A percentile compares a stretch with the other conserved stretches of the same genome.
phyloP scores from a whole-genome alignment of 371 early-diverging fungal genomes.

The Mucor lusitanicus region DNA sequence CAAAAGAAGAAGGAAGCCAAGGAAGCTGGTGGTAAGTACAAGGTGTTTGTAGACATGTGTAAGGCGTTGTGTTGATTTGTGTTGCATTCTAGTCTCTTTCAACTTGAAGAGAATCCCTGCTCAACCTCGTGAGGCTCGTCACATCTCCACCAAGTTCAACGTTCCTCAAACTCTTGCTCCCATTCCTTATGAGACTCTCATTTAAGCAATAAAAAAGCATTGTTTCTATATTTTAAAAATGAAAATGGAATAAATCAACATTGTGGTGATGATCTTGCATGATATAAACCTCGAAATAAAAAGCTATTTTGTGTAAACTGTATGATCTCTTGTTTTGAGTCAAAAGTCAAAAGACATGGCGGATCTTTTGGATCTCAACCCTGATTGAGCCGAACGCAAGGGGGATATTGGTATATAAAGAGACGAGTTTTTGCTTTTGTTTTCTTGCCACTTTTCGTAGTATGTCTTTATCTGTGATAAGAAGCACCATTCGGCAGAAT shows the following conservation, averaged over 20 bases:
- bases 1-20: slow-evolving; percentile 81
- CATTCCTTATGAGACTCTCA: slow-evolving; percentile 93
- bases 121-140: slow-evolving; percentile 90
- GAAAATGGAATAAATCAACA: neutral
- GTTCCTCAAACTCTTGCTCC: slow-evolving; percentile 91
- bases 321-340: neutral
- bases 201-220: slow-evolving; percentile 45
- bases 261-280: neutral
- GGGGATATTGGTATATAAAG: neutral
- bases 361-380: neutral
- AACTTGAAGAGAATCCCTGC: slow-evolving; percentile 93
- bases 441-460: neutral
- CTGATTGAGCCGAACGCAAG: neutral
- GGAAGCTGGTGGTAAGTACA: slow-evolving; percentile 53
- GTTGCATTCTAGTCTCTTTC: slow-evolving; percentile 49
- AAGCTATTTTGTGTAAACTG: too few species aligned
- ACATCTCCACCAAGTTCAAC: slow-evolving; percentile 89
- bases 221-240: slow-evolving; percentile 2
- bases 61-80: neutral
- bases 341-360: neutral
- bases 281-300: neutral
- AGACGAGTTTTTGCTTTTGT: neutral
- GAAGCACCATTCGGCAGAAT: neutral
- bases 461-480: slow-evolving; percentile 11
- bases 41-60: too few species aligned